Conservation (phyloP, 371 early-diverging fungal species). For the Mortierella sp. region DNA sequence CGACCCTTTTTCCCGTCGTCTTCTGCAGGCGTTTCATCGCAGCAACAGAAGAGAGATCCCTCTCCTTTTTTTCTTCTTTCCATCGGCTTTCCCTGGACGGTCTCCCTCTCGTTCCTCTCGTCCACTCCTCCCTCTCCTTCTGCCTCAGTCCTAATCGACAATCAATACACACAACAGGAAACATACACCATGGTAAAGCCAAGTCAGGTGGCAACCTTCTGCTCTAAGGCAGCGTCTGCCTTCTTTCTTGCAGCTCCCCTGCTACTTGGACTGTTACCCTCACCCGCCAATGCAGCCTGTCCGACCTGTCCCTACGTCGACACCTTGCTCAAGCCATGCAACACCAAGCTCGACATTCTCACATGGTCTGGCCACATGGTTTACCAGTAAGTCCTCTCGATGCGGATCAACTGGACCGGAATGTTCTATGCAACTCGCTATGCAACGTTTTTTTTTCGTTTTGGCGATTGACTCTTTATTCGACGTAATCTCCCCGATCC, state of each 20-base stretch:
- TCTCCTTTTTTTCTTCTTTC: not conserved
- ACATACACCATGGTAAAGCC: not conserved
- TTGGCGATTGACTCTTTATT: not conserved
- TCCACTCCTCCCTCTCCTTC: not conserved
- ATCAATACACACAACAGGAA: not conserved
- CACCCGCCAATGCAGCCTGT: conserved; percentile 19
- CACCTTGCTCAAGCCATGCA: conserved; percentile 40
- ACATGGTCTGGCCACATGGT: conserved; percentile 37
- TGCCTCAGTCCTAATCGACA: not conserved
- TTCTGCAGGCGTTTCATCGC: not conserved
- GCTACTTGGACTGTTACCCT: conserved; percentile 13
- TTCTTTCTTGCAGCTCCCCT: conserved; percentile 15
- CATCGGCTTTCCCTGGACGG: not conserved
- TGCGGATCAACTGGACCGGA: not conserved
- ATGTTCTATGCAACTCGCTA: not conserved
- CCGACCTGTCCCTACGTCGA: conserved; percentile 25
- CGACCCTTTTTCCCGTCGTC: not conserved
- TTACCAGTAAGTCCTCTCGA: conserved; percentile 34
- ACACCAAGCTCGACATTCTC: conserved; percentile 22
- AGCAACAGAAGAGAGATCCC: not conserved
- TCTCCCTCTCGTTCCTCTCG: not conserved
- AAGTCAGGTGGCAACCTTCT: conserved; percentile 6
- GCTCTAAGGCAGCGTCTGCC: not conserved
- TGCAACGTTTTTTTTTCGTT: not conserved
- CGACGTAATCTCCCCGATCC: no score